phyloP scores from a whole-genome alignment of 2,329 filamentous ascomycete species.

The Chlorencoelia australis region DNA sequence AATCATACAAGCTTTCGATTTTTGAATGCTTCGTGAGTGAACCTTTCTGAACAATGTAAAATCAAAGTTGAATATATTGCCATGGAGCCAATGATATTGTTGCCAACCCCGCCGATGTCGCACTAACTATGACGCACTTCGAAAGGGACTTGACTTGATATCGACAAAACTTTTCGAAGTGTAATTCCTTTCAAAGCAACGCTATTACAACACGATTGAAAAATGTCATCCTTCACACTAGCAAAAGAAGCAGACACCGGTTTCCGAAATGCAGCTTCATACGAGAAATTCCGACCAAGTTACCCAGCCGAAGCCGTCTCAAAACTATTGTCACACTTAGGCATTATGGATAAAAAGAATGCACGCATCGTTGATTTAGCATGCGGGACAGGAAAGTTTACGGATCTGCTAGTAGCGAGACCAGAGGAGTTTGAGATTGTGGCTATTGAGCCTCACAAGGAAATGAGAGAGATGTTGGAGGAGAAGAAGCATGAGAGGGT shows the following conservation, averaged over 20 bases:
- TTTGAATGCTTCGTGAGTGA: too few relatives aligned
- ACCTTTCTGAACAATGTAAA: too few relatives aligned
- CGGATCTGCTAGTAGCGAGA: slow-evolving; percentile 47
- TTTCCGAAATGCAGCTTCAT: slow-evolving; percentile 53
- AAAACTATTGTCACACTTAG: slow-evolving; percentile 45
- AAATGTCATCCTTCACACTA: slow-evolving; percentile 11
- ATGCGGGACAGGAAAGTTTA: slow-evolving; percentile 63
- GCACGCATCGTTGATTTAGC: slow-evolving; percentile 53
- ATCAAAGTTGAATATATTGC: too few relatives aligned
- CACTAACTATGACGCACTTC: too few relatives aligned
- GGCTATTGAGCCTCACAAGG: slow-evolving; percentile 53
- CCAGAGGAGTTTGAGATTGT: slow-evolving; percentile 49
- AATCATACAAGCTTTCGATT: too few relatives aligned
- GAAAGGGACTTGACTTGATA: too few relatives aligned
- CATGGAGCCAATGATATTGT: too few relatives aligned
- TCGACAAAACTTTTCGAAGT: too few relatives aligned
- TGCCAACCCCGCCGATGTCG: too few relatives aligned
- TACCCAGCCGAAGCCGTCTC: slow-evolving; percentile 51
- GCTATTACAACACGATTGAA: too few relatives aligned
- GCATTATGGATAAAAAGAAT: slow-evolving; percentile 35
- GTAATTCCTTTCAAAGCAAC: too few relatives aligned
- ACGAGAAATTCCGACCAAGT: slow-evolving; percentile 59
- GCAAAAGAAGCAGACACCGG: slow-evolving; percentile 31
- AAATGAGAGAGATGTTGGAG: slow-evolving; percentile 54
- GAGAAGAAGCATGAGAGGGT: slow-evolving; percentile 40